Evolutionary conservation across 306 rosid species (phyloP), one percentile per base, ranked within the genome.

Genomic region (Cucumis melo): DNA sequence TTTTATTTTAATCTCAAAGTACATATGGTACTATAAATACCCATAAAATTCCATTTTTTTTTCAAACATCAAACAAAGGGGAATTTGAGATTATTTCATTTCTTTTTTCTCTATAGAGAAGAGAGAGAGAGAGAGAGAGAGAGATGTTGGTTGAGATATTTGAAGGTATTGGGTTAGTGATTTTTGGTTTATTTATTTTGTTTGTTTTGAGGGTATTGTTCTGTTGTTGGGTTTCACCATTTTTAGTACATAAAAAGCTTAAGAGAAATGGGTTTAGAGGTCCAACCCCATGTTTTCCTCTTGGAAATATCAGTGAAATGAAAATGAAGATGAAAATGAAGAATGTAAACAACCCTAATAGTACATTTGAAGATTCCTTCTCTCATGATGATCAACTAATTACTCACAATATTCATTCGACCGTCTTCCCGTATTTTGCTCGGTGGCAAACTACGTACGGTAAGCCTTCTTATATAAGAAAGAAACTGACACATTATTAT

Each of bases 401-500:
- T 46, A 46, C 53, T 46, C 93, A 92, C 78, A 84, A 92, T 78
- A 88, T 92, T 59, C 97, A 92, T 83, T 79, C 93, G 5, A 65
- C 24, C 0, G 89, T 82, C 0, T 88, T 92, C 71, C 93, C 97
- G 6, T 92, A 82, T 74, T 92, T 88, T 60, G 67, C 91, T 56
- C 72, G 82, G 14, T 92, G 97, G 97, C 91, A 87, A 70, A 85
- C 78, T 42, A 80, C 88, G 21, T 77, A 86, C 62, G 97, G 97
- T 91, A 82, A 58, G 80, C 8, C 3, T 38, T 38, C 41, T 38
- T 42, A 42, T 42, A 42, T 42, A 42, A 2, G 0, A 42, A 2
- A 42, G 48, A 42, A 42, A 42, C 36, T n/a, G n/a, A n/a, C 13
- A 42, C 46, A 41, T 41, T 41, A 1, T 27, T 27, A 27, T 32